Evolutionary conservation across 1,284 basidiomycete species (phyloP).

Genomic region (Cystobasidiaceae sp.): DNA sequence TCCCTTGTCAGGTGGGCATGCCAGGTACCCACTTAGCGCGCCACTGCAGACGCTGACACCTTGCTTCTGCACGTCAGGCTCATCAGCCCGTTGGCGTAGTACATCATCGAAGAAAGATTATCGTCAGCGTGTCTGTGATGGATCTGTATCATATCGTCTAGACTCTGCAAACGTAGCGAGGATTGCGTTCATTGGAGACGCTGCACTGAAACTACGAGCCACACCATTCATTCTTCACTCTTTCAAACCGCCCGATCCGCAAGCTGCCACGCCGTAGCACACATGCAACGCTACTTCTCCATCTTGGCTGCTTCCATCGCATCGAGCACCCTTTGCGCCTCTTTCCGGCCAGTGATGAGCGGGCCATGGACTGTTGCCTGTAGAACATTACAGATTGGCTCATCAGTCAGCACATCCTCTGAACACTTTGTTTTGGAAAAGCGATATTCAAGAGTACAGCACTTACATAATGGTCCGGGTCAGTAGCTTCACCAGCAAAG

Average conservation of each 20-base stretch:
- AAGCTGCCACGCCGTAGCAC: not conserved
- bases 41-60: not conserved
- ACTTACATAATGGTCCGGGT: slow-evolving; percentile 39
- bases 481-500: slow-evolving; percentile 48
- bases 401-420: not conserved
- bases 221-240: no score
- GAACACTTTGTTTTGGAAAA: not conserved
- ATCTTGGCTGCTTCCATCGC: slow-evolving; percentile 22
- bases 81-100: slow-evolving; percentile 26
- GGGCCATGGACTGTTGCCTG: slow-evolving; percentile 42
- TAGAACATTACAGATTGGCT: not conserved
- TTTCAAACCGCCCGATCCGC: not conserved
- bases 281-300: not conserved
- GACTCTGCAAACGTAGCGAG: no score
- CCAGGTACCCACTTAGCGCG: not conserved
- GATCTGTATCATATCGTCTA: no score
- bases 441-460: not conserved
- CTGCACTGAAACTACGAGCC: no score
- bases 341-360: slow-evolving; percentile 38
- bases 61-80: not conserved
- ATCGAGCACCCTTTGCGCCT: slow-evolving; percentile 36
- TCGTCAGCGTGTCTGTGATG: no score
- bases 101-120: no score
- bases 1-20: slow-evolving; percentile 31
- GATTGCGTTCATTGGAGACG: no score